Base-by-base conservation (phyloP, 768 basidiomycete genomes). In the Dacryopinax spathularia region DNA sequence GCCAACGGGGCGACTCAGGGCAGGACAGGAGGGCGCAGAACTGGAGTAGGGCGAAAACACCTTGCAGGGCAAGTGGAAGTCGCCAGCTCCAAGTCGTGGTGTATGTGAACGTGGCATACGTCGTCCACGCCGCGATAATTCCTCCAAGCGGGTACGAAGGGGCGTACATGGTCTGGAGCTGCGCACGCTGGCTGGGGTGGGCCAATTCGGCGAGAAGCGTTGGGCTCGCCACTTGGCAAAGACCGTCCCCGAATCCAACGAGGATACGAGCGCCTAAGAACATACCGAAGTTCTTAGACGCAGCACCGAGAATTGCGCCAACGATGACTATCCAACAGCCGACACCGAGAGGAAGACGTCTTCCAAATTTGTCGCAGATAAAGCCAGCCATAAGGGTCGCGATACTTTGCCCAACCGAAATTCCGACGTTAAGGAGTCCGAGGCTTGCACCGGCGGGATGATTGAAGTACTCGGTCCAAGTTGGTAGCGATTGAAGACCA, bases 111-210 rank as follows among this genome's bases (percentile, higher is more conserved):
- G 78, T 75, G n/a, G 76, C 77, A 68, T 77, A 78, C 56, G 78
- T 79, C 15, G 74, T 69, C 82, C 81, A 82, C 25, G 69, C 70
- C 12, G 69, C 82, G 35, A 84, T 72, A 64, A 87, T 84, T 65
- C 84, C 84, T 9, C 88, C 88, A 34, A 85, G 68, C 71, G 88
- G 89, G 87, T 87, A 89, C 44, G 79, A 80, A 0, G 84, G 78
- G 73, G 89, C 89, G 72, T 84, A 88, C 35, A 48, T 64, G 56
- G 20, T 9, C 22, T 59, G 20, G 3, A 67, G 37, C 33, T 56
- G 66, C 18, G 33, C 66, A 39, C 66, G 61, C 25, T 87, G 85
- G 5, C 85, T 86, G 27, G 86, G 86, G 72, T 88, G 86, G 2
- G 84, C 78, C 12, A 87, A 74, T 70, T 86, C 86, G 33, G 83